Conservation (phyloP, 2,329 filamentous ascomycete species). For the Colletotrichum sp. region DNA sequence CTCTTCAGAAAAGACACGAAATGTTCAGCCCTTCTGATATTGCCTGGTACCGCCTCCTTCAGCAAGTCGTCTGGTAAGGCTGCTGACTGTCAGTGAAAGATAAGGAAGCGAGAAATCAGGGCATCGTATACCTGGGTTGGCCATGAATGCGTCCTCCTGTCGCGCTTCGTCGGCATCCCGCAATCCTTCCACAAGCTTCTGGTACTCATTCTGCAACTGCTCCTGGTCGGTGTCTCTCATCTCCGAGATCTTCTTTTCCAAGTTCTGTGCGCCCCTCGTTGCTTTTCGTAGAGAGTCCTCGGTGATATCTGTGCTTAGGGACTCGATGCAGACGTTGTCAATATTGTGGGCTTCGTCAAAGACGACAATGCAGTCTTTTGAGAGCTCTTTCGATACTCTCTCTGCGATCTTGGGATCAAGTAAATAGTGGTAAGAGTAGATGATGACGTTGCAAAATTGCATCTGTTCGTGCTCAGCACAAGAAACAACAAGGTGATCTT, state of each 20-base stretch:
- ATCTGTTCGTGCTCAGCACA: constrained; percentile 60
- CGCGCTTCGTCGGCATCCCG: constrained; percentile 87
- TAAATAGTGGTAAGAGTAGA: constrained; percentile 98
- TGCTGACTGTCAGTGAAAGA: constrained; percentile 28
- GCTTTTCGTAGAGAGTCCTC: constrained; percentile 94
- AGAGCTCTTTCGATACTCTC: constrained; percentile 90
- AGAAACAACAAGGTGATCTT: not conserved
- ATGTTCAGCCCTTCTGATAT: constrained; percentile 94
- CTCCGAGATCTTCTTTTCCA: constrained; percentile 88
- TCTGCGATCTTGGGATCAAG: constrained; percentile 98
- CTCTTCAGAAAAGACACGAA: constrained; percentile 94
- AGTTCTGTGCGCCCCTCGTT: constrained; percentile 85
- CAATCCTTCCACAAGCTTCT: constrained; percentile 91
- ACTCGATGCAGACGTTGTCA: constrained; percentile 99
- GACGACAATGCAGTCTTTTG: constrained; percentile 97
- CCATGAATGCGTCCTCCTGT: constrained; percentile 95
- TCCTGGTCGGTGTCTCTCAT: constrained; percentile 97
- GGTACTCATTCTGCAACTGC: constrained; percentile 93
- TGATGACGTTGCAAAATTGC: constrained; percentile 99
- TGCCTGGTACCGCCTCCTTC: constrained; percentile 94
- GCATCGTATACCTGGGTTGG: constrained; percentile 71
- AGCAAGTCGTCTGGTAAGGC: constrained; percentile 91
- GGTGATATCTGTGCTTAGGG: constrained; percentile 93
- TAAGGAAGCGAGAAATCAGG: not conserved
- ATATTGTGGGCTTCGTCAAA: constrained; percentile 99